Evolutionary conservation across 768 basidiomycete species (phyloP), one percentile per base, ranked within the genome.

Genomic region (Mycena venus): DNA sequence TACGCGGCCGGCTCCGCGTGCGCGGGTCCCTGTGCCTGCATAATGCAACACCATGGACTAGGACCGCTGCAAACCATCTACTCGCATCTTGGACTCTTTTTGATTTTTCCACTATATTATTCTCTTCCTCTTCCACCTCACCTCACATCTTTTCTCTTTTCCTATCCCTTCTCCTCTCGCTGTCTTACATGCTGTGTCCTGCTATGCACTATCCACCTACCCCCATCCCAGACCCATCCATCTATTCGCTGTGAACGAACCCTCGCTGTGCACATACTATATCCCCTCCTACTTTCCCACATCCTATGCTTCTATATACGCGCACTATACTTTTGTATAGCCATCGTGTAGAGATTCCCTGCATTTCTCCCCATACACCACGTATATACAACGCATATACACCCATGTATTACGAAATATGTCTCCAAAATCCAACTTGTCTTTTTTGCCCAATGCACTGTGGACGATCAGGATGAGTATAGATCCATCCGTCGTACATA

Each of bases 11-110:
- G 34, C 42, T 29, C 65, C 79, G 15, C 75, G 82, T 21, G 72
- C 78, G 65, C 80, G 80, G 59, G 78, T 75, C 9, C 62, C 69
- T 25, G 76, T 77, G 1, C 74, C 76, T 0, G 70, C 76, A 14
- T 74, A 74, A 32, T 40, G 31, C 49, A 31, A 47, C 32, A 25
- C 25, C 23, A 51, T 51, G 49, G 23, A 17, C 49, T 11, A 12
- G 27, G 49, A 51, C 49, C 27, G 19, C 36, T 9, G 36, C 36
- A 11, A 14, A 15, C 34, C 29, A 21, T 34, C 70, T 27, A 10
- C 27, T 59, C 14, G 51, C 61, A 60, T 64, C 61, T 66, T 59
- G 70, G 42, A 58, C 64, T 36, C 31, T 63, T 34, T 53, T 70
- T 66, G 63, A 56, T 59, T 47, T 64, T 76, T 60, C 49, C 14